Base-by-base conservation (phyloP, 768 basidiomycete genomes). In the Auricularia heimuer region DNA sequence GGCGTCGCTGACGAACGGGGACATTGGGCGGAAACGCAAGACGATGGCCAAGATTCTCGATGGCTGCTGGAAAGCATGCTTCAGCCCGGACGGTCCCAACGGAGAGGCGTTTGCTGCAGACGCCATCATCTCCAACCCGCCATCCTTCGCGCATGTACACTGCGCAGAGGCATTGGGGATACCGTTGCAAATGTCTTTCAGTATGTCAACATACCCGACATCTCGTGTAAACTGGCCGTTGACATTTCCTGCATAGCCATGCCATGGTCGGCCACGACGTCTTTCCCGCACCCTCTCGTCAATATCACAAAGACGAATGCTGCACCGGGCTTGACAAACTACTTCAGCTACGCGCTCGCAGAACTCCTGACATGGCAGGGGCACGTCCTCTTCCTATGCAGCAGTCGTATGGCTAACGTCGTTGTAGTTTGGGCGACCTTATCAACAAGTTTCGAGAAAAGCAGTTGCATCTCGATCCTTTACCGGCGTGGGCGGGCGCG, bases 101-200 rank as follows among this genome's bases (percentile, higher is more conserved):
- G 79, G 81, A 1, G 72, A 72, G 24, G 67, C 80, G 2, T 87
- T 86, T 66, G 81, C 78, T 1, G 84, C 82, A 2, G 85, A 88
- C 68, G 85, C 85, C 0, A 85, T 88, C 56, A 85, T 88, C 56
- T 82, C 82, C 37, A 88, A 88, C 70, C 86, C 86, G n/a, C 86
- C 86, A 0, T 78, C 83, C 3, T 88, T 88, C 66, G 85, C 82
- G 1, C 85, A 87, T 73, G 72, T 86, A 3, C 85, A 87, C 65
- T 82, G 85, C 62, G 85, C 85, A 2, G 85, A 88, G 69, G 84
- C 85, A 6, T 71, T 86, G 2, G 85, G 85, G 1, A 77, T 86
- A 29, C 84, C 84, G 3, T 71, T 86, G 8, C 75, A 82, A 44
- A 71, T 85, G 68, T 81, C 79, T 61, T 86, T 87, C 71, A 86